Percentiles rank a stretch among this genome's conserved stretches.
Conservation (phyloP, 305 asterid species). For the Fraxinus xanthoxyloides region DNA sequence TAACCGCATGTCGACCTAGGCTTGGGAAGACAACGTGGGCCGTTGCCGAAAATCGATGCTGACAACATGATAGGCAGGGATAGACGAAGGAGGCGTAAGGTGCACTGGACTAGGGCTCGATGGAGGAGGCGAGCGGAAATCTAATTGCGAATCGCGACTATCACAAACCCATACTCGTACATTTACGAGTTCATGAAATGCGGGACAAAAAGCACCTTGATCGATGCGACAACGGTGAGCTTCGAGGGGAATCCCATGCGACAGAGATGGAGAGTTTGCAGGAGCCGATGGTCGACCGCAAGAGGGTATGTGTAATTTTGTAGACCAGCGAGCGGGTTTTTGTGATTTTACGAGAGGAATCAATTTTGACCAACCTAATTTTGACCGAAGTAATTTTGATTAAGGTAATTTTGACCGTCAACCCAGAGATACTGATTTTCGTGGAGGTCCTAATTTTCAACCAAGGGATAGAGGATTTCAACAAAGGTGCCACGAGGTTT, state of each 20-base stretch:
- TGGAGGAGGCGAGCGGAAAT: too few relatives aligned
- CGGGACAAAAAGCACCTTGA: too few relatives aligned
- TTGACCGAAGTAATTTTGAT: background rate
- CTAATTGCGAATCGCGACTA: too few relatives aligned
- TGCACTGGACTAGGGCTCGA: too few relatives aligned
- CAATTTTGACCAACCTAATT: too few relatives aligned
- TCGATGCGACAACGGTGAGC: background rate
- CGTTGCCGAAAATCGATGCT: too few relatives aligned
- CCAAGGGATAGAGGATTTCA: background rate
- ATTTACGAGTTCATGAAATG: too few relatives aligned
- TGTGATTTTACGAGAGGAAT: background rate
- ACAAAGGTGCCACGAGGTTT: background rate
- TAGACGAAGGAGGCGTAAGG: too few relatives aligned
- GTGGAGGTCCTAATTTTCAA: background rate
- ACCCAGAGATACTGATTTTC: background rate
- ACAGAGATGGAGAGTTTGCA: background rate
- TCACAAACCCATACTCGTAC: too few relatives aligned
- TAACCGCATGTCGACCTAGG: too few relatives aligned
- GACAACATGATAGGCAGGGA: too few relatives aligned
- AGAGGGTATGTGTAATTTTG: background rate
- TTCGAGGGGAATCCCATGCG: background rate
- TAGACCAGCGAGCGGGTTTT: background rate
- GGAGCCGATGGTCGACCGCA: background rate
- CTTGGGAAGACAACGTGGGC: too few relatives aligned
- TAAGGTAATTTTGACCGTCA: background rate